A percentile compares a stretch with the other conserved stretches of the same genome.
phyloP scores from a whole-genome alignment of 78 protist genomes.

The Speleostelium caveatum region DNA sequence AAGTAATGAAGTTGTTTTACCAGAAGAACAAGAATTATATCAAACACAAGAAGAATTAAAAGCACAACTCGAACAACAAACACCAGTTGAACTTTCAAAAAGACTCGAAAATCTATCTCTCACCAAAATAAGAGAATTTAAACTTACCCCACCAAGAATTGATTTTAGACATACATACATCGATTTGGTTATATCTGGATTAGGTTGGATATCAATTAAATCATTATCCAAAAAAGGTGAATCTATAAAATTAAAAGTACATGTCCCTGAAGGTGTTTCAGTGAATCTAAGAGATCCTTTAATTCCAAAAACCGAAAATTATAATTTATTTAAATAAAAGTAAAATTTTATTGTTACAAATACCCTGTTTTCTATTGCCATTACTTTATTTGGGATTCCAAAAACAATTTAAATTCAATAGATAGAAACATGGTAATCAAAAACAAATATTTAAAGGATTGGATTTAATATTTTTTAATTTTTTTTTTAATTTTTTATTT shows the following conservation, averaged over 20 bases:
- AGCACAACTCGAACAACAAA: neutral
- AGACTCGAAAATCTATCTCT: constrained; percentile 11
- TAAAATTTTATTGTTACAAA: neutral
- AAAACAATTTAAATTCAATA: too few relatives aligned
- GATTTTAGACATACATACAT: constrained; percentile 49
- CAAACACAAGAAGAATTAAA: neutral
- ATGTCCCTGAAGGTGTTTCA: constrained; percentile 33
- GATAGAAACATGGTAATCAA: too few relatives aligned
- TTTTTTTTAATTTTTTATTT: too few relatives aligned
- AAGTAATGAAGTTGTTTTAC: neutral
- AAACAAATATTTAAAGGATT: too few relatives aligned
- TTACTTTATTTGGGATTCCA: too few relatives aligned
- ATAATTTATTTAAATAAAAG: constrained; percentile 26
- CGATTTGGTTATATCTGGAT: constrained; percentile 69
- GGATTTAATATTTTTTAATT: too few relatives aligned
- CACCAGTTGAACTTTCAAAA: too few relatives aligned
- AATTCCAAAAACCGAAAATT: constrained; percentile 35
- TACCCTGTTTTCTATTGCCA: too few relatives aligned
- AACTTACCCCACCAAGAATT: constrained; percentile 22
- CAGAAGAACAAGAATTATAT: neutral
- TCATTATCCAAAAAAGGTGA: constrained; percentile 1
- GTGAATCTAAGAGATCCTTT: constrained; percentile 36
- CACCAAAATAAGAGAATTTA: constrained; percentile 13
- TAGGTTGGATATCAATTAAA: constrained; percentile 74
- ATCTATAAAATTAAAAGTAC: neutral